Percentiles rank a stretch among this genome's conserved stretches.
Conservation (phyloP, 164 flowering plant genomes). For the Euptelea pleiosperma region DNA sequence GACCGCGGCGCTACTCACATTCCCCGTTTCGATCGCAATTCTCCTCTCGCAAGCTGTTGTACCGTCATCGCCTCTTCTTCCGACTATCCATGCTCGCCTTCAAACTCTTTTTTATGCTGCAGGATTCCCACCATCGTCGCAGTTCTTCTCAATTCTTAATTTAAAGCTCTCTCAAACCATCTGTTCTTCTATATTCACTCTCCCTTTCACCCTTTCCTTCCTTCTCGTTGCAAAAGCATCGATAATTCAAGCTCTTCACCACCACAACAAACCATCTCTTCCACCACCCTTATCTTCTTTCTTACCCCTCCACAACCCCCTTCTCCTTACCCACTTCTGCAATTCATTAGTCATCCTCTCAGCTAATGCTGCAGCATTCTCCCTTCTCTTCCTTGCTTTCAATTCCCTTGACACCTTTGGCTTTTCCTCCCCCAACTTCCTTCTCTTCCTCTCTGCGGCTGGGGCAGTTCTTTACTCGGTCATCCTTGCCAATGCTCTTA, state of each 20-base stretch:
- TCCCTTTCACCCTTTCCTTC: conserved; percentile 69
- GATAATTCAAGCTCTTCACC: conserved; percentile 33
- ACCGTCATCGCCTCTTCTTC: conserved; percentile 31
- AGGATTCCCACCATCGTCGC: conserved; percentile 58
- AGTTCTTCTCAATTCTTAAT: conserved; percentile 46
- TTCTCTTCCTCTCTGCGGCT: conserved; percentile 11
- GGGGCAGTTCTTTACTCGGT: conserved; percentile 27
- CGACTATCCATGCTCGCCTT: conserved; percentile 35
- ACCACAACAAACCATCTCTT: not conserved
- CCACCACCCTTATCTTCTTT: conserved; percentile 16
- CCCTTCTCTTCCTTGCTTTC: conserved; percentile 26
- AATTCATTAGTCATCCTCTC: conserved; percentile 29
- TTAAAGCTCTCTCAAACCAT: conserved; percentile 72
- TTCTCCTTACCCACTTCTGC: conserved; percentile 36
- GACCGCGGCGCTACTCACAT: conserved; percentile 34
- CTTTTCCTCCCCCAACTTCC: conserved; percentile 9
- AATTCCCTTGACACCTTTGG: conserved; percentile 16
- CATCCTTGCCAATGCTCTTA: conserved; percentile 24
- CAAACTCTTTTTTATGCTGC: conserved; percentile 55
- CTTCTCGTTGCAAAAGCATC: conserved; percentile 62
- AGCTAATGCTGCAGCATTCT: conserved; percentile 23
- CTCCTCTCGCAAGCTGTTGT: conserved; percentile 52
- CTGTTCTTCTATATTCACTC: conserved; percentile 40
- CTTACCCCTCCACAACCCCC: conserved; percentile 21
- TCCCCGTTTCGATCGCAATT: conserved; percentile 60